Evolutionary conservation across 2,329 filamentous ascomycete genomes (phyloP).

Genomic region (Penicillium sp.): DNA sequence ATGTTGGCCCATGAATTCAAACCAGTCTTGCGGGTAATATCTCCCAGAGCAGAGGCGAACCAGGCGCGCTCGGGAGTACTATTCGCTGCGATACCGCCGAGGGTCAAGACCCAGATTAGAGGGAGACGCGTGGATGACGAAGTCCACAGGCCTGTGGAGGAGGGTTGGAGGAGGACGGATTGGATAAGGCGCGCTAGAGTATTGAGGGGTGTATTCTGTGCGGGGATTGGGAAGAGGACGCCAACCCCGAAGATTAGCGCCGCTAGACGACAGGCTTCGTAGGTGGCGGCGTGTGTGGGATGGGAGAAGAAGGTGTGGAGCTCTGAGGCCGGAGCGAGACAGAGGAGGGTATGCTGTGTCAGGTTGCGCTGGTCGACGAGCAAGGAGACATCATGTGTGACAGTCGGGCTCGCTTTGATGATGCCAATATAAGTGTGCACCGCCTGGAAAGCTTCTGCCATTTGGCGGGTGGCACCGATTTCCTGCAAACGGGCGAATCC

Average conservation of each 20-base stretch:
- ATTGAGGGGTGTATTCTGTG: conserved; percentile 38
- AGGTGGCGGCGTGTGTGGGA: conserved; percentile 27
- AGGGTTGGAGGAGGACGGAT: conserved; percentile 25
- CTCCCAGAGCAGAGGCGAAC: conserved; percentile 32
- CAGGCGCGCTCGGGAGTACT: conserved; percentile 33
- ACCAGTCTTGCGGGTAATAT: conserved; percentile 20
- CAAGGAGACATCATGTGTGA: conserved; percentile 23
- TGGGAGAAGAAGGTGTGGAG: conserved; percentile 19
- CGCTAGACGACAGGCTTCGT: conserved; percentile 39
- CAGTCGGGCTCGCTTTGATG: conserved; percentile 26
- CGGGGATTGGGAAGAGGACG: conserved; percentile 43
- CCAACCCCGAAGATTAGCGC: conserved; percentile 40
- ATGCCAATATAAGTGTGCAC: conserved; percentile 34
- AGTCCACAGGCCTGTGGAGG: conserved; percentile 27
- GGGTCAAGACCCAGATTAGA: conserved; percentile 39
- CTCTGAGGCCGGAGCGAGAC: conserved; percentile 29
- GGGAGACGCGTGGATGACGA: conserved; percentile 23
- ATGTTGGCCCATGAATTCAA: conserved; percentile 31
- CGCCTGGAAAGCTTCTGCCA: conserved; percentile 35
- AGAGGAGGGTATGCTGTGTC: conserved; percentile 39
- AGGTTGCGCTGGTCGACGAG: conserved; percentile 43
- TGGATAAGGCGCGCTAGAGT: conserved; percentile 31
- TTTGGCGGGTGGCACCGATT: conserved; percentile 30
- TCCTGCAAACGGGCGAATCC: conserved; percentile 25
- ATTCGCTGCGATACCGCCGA: conserved; percentile 42